Base-by-base conservation (phyloP, 345 rosid species). In the Leavenworthia alabamica region DNA sequence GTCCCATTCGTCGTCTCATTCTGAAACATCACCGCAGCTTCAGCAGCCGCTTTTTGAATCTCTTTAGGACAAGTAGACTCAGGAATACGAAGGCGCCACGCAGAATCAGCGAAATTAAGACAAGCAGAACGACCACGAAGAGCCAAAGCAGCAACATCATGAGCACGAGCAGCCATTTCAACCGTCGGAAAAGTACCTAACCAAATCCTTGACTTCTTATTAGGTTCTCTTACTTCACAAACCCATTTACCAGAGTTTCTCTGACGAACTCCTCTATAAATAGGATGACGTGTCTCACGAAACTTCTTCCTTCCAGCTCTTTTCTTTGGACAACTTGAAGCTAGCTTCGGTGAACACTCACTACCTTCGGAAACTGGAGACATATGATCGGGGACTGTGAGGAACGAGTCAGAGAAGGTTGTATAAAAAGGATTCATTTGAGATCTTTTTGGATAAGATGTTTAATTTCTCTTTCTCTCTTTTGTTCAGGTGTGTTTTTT, bases 121-220 rank as follows among this genome's bases (percentile, higher is more conserved):
- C 96, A 92, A 10, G 90, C 74, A 6, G 79, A 71, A n/a, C 84
- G 69, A 0, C 96, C 98, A 72, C 88, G 79, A 39, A 91, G 56
- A 0, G 96, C 83, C 0, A 88, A 59, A 7, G 82, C 93, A 2
- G 98, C 96, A 64, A 92, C 96, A 47, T 88, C 95, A 32, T 88
- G 96, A 0, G 98, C 96, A 24, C 98, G 77, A 17, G 96, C 98
- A 0, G 96, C 96, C 98, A 88, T 92, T 66, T 92, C 93, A 3
- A 78, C 83, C 0, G 86, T 83, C 0, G 81, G 77, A 27, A 81
- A 88, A 7, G 95, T 88, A 9, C 98, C 96, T 0, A 92, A 75
- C 98, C 98, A 92, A 19, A 92, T 86, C 68, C 98, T 81, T 0
- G 96, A 70, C 57, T 84, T 83, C 85, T 92, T 92, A 17, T 78